Base-by-base conservation (phyloP, 441 rosid species). In the Gossypium lobatum region DNA sequence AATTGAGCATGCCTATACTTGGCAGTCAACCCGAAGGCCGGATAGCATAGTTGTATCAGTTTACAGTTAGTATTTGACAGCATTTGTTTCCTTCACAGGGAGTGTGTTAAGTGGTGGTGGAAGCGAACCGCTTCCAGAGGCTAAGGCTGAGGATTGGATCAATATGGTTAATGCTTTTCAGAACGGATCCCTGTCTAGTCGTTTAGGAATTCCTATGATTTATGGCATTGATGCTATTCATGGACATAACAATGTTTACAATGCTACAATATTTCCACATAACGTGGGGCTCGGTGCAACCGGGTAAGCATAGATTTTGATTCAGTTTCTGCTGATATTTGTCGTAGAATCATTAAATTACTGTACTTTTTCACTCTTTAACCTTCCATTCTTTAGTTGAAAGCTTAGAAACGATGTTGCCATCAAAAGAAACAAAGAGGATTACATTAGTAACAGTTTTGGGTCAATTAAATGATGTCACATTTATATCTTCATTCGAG, bases 101-200 rank as follows among this genome's bases (percentile, higher is more conserved):
- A 88, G 92, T 77, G 87, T 88, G 54, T 68, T 88, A 79, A 86
- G 90, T 78, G 92, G 90, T 70, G 90, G 92, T 28, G 90, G 88
- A 46, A 88, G 88, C 73, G 78, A 81, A 69, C 92, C 92, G 20
- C 90, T 83, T 28, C 92, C 88, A 4, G 73, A 83, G 74, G 90
- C 92, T 50, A 83, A 83, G 52, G 85, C 90, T 45, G 78, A 81
- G 77, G 84, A 84, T 79, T 88, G 92, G 92, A 81, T 86, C 54
- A 85, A 83, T 81, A 81, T 83, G 82, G 79, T 86, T 57, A 88
- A 88, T 73, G 85, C 61, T 54, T 79, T 85, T 74, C 90, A 86
- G 57, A 86, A 82, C 25, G 90, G 85, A 55, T 83, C 92, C 74
- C 60, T 86, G 14, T 79, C 82, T 14, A 83, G 86, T 75, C 88